Conservation (phyloP, 805 yeast species). For the Kuraishia floccosa region DNA sequence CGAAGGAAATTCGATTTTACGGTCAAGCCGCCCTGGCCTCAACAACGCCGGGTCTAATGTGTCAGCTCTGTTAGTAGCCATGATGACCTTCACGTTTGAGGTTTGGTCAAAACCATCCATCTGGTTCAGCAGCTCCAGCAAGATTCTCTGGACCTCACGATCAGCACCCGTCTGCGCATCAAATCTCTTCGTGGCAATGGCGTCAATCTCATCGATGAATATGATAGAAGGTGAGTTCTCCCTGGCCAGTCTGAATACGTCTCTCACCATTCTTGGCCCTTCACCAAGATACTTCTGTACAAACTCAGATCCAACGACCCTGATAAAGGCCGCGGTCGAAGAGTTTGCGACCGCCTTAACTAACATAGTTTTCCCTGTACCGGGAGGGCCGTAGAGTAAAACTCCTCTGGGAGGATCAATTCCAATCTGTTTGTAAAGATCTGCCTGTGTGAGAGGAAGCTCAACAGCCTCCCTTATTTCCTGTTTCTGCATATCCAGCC, state of each 20-base stretch:
- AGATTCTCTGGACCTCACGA: slow-evolving; percentile 96
- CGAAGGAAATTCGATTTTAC: slow-evolving; percentile 96
- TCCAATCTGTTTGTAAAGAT: slow-evolving; percentile 93
- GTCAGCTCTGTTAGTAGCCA: slow-evolving; percentile 99
- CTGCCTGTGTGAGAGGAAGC: slow-evolving; percentile 91
- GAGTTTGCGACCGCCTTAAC: slow-evolving; percentile 98
- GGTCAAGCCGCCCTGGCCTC: slow-evolving; percentile 97
- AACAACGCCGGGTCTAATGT: slow-evolving; percentile 96
- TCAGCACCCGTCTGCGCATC: slow-evolving; percentile 99
- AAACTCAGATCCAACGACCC: slow-evolving; percentile 96
- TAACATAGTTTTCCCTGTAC: slow-evolving; percentile 98
- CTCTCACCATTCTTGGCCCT: slow-evolving; percentile 99
- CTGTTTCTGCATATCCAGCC: slow-evolving; percentile 97
- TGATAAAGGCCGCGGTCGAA: slow-evolving; percentile 89
- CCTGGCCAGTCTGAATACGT: slow-evolving; percentile 92
- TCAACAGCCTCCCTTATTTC: slow-evolving; percentile 98
- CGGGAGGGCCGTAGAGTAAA: slow-evolving; percentile 97
- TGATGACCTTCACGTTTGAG: slow-evolving; percentile 90
- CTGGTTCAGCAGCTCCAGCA: slow-evolving; percentile 90
- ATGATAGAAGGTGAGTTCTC: slow-evolving; percentile 96
- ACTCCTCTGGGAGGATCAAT: slow-evolving; percentile 99
- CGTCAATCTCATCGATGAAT: slow-evolving; percentile 97
- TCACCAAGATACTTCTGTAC: slow-evolving; percentile 98
- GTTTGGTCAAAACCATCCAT: slow-evolving; percentile 99
- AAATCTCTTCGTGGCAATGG: slow-evolving; percentile 97